Evolutionary conservation across 78 protist species (phyloP).

Genomic region (Dictyostelium citrinum): DNA sequence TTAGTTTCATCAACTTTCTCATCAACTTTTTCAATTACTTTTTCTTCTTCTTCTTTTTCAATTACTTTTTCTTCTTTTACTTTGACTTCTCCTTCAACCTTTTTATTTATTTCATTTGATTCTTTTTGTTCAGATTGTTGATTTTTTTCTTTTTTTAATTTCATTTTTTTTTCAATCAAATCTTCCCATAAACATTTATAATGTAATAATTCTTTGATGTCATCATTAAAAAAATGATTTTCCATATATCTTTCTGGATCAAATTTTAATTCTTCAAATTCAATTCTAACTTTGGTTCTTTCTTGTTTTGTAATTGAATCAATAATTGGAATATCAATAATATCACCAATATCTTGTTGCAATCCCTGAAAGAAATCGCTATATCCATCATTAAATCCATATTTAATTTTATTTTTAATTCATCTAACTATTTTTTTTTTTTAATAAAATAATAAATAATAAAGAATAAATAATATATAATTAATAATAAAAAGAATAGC

Average conservation of each 20-base stretch:
- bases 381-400: slow-evolving; percentile 58
- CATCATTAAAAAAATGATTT: slow-evolving; percentile 24
- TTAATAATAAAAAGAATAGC: too few relatives aligned
- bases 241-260: slow-evolving; percentile 76
- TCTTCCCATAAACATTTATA: slow-evolving; percentile 47
- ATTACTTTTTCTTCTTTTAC: background rate
- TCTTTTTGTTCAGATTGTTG: background rate
- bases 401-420: slow-evolving; percentile 39
- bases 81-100: background rate
- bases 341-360: slow-evolving; percentile 53
- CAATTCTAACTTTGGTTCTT: slow-evolving; percentile 26
- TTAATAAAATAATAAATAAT: background rate
- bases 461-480: background rate
- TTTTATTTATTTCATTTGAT: background rate
- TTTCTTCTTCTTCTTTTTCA: background rate
- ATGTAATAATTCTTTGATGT: slow-evolving; percentile 32
- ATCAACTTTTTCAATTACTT: background rate
- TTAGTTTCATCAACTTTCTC: background rate
- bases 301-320: slow-evolving; percentile 35
- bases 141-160: slow-evolving; percentile 1
- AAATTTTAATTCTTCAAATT: slow-evolving; percentile 39
- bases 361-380: slow-evolving; percentile 50
- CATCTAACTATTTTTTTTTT: slow-evolving; percentile 28
- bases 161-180: slow-evolving; percentile 22
- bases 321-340: slow-evolving; percentile 49